phyloP scores from a whole-genome alignment of 176 grass and related monocot species.

The Ampelocalamus luodianensis region DNA sequence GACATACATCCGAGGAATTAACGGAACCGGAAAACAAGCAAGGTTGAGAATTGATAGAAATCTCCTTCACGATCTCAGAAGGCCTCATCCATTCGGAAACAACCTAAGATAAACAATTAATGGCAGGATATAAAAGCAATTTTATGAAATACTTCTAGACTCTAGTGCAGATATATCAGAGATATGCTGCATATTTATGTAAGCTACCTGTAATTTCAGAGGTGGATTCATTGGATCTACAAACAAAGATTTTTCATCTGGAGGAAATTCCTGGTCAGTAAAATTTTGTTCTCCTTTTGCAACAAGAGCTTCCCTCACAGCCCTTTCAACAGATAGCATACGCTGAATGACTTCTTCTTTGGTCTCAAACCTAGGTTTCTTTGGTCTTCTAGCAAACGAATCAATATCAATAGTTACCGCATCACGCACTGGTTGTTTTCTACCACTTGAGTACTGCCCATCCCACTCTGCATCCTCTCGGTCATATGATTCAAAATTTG shows the following conservation, averaged over 20 bases:
- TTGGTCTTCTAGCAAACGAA: slow-evolving; percentile 72
- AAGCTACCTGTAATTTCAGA: slow-evolving; percentile 82
- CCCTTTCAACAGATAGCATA: slow-evolving; percentile 93
- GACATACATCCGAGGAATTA: slow-evolving; percentile 97
- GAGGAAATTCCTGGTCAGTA: slow-evolving; percentile 96
- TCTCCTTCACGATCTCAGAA: slow-evolving; percentile 79
- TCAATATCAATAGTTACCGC: slow-evolving; percentile 86
- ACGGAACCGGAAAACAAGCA: slow-evolving; percentile 93
- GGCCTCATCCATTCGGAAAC: slow-evolving; percentile 97
- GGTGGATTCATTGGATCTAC: slow-evolving; percentile 76
- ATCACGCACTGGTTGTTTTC: slow-evolving; percentile 77
- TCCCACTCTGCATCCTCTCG: slow-evolving; percentile 97
- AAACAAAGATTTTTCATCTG: slow-evolving; percentile 82
- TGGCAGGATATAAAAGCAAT: no score
- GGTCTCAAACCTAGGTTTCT: slow-evolving; percentile 90
- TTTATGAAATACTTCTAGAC: neutral
- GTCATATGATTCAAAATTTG: slow-evolving; percentile 85
- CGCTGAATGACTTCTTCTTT: slow-evolving; percentile 90
- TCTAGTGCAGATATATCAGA: slow-evolving; percentile 13
- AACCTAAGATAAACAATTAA: slow-evolving; percentile 51
- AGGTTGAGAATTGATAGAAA: slow-evolving; percentile 66
- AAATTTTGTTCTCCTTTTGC: slow-evolving; percentile 84
- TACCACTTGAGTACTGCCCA: slow-evolving; percentile 94
- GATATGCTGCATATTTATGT: slow-evolving; percentile 33
- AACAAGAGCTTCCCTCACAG: slow-evolving; percentile 88